phyloP scores from a whole-genome alignment of 331 rosid species.

The Quercus tomentella region DNA sequence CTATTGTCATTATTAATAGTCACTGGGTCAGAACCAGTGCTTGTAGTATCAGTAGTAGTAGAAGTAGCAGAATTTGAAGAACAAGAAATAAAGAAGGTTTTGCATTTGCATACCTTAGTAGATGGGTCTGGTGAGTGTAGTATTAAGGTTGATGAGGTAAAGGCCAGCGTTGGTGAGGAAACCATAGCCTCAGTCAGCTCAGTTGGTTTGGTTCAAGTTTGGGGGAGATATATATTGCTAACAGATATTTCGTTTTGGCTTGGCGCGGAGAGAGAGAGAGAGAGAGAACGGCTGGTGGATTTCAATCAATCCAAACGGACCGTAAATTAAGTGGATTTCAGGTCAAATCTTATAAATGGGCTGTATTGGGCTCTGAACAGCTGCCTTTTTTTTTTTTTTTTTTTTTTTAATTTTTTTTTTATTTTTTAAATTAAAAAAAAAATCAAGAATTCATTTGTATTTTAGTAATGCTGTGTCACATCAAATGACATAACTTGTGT shows the following conservation, averaged over 20 bases:
- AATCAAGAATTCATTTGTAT: too few relatives aligned
- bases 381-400: too few relatives aligned
- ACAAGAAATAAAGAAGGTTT: constrained; percentile 26
- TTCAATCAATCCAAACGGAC: too few relatives aligned
- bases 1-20: not conserved
- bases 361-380: too few relatives aligned
- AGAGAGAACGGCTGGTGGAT: too few relatives aligned
- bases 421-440: too few relatives aligned
- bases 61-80: constrained; percentile 20
- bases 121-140: constrained; percentile 22
- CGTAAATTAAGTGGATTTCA: too few relatives aligned
- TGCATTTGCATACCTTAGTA: constrained; percentile 26
- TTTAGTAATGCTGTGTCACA: rapidly evolving
- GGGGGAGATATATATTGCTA: not conserved
- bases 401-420: too few relatives aligned
- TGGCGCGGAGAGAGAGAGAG: too few relatives aligned
- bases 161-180: constrained; percentile 27
- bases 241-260: too few relatives aligned
- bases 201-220: not conserved
- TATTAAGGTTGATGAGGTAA: constrained; percentile 26
- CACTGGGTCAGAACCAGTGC: constrained; percentile 14
- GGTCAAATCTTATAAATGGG: too few relatives aligned
- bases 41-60: not conserved
- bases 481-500: rapidly evolving
- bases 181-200: constrained; percentile 27